phyloP scores from a whole-genome alignment of 2,329 filamentous ascomycete genomes.

The Phyllachora maydis region DNA sequence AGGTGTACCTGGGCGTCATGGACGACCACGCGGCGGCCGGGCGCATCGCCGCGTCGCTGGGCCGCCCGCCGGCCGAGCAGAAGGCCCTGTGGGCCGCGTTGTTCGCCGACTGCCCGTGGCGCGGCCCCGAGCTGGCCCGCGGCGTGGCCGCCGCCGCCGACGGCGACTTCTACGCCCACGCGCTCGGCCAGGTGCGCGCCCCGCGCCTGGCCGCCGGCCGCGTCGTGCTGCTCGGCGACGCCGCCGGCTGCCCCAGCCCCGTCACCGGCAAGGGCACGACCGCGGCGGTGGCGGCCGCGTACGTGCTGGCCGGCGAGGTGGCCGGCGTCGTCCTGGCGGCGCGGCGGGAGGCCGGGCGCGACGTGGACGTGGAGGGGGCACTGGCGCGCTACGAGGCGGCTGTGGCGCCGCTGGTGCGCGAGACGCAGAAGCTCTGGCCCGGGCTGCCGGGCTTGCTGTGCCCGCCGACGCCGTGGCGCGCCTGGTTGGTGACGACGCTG shows the following conservation, averaged over 20 bases:
- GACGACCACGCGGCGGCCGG: constrained; percentile 7
- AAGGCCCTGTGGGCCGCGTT: constrained; percentile 16
- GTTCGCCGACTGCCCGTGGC: constrained; percentile 18
- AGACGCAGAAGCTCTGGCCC: too few relatives aligned
- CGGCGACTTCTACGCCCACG: constrained; percentile 23
- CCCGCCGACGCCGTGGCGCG: too few relatives aligned
- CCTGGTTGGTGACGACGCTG: too few relatives aligned
- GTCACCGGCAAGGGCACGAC: constrained; percentile 30
- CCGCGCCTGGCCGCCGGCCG: constrained; percentile 20
- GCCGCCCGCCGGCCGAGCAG: constrained; percentile 15
- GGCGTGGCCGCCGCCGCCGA: constrained; percentile 17
- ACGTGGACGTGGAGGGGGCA: too few relatives aligned
- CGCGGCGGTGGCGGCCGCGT: constrained; percentile 24
- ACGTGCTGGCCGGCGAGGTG: constrained; percentile 33
- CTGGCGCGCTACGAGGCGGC: too few relatives aligned
- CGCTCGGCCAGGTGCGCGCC: constrained; percentile 22
- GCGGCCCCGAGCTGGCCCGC: constrained; percentile 10
- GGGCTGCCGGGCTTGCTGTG: too few relatives aligned
- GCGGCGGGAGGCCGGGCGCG: too few relatives aligned
- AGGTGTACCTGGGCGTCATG: constrained; percentile 13
- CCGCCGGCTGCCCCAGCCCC: constrained; percentile 25
- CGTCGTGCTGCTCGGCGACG: constrained; percentile 30
- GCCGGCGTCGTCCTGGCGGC: too few relatives aligned
- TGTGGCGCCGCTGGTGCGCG: too few relatives aligned
- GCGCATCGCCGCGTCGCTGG: constrained; percentile 8